Conservation (phyloP, 768 basidiomycete genomes). For the Mycena galericulata region DNA sequence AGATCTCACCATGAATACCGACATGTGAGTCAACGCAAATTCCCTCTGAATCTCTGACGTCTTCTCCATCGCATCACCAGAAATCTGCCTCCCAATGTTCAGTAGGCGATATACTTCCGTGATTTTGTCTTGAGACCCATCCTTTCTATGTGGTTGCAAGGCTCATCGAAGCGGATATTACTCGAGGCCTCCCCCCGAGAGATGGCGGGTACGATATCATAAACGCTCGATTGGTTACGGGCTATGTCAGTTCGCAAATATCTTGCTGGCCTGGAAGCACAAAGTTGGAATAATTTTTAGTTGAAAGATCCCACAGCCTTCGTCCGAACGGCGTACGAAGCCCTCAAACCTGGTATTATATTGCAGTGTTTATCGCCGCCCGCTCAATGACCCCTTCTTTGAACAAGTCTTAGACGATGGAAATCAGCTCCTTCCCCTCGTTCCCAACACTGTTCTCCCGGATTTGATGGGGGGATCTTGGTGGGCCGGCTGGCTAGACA, state of each 20-base stretch:
- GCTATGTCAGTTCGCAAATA: slow-evolving; percentile 35
- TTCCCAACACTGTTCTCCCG: too few species aligned
- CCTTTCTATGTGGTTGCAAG: slow-evolving; percentile 27
- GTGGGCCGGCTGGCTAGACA: too few species aligned
- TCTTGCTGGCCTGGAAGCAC: neutral
- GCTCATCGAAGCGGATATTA: slow-evolving; percentile 40
- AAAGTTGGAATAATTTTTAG: neutral
- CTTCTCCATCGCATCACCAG: neutral
- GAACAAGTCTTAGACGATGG: neutral
- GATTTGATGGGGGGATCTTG: too few species aligned
- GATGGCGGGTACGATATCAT: slow-evolving; percentile 38
- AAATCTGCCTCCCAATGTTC: neutral
- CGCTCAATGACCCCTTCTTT: neutral
- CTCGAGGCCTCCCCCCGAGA: slow-evolving; percentile 36
- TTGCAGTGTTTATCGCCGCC: too few species aligned
- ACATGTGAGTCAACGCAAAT: slow-evolving; percentile 27
- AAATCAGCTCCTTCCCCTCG: too few species aligned
- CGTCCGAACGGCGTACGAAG: neutral
- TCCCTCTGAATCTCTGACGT: neutral
- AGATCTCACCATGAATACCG: slow-evolving; percentile 36
- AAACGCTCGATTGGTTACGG: slow-evolving; percentile 43
- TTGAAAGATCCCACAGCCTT: neutral
- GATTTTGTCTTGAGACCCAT: too few species aligned
- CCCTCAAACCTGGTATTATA: neutral
- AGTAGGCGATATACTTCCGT: neutral